Evolutionary conservation across 345 rosid species (phyloP).

Genomic region (Eucalyptus curtisii): DNA sequence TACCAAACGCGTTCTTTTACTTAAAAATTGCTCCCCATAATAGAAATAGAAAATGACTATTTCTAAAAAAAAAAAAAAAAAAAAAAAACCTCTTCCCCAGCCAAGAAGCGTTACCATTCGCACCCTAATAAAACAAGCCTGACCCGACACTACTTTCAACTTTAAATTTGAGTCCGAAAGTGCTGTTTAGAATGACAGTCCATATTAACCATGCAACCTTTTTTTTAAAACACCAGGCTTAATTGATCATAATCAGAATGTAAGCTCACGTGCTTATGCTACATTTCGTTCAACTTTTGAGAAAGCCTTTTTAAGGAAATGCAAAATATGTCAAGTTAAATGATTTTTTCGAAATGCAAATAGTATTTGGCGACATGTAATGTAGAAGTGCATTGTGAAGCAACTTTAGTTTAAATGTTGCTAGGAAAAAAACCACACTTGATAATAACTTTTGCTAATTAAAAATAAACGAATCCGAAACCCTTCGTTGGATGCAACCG

Average conservation of each 20-base stretch:
- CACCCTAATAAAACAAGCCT: background rate
- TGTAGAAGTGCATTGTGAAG: background rate
- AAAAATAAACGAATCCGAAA: background rate
- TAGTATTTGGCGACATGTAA: background rate
- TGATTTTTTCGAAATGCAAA: background rate
- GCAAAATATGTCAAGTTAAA: background rate
- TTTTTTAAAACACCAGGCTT: background rate
- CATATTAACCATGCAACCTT: background rate
- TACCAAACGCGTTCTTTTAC: too few relatives aligned
- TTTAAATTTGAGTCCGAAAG: rapidly evolving
- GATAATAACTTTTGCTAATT: background rate
- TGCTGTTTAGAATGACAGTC: rapidly evolving
- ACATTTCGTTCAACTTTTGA: background rate
- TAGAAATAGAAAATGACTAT: too few relatives aligned
- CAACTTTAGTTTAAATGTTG: background rate
- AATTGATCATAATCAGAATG: background rate
- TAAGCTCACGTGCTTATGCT: background rate
- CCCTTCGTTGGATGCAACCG: background rate
- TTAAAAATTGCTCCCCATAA: too few relatives aligned
- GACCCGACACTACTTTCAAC: background rate
- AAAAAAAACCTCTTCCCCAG: too few relatives aligned
- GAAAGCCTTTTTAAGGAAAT: background rate
- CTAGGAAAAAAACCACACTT: background rate
- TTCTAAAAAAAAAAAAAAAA: too few relatives aligned
- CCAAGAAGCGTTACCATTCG: too few relatives aligned